Conservation (phyloP, 2,329 filamentous ascomycete species). For the Xylaria sp. region DNA sequence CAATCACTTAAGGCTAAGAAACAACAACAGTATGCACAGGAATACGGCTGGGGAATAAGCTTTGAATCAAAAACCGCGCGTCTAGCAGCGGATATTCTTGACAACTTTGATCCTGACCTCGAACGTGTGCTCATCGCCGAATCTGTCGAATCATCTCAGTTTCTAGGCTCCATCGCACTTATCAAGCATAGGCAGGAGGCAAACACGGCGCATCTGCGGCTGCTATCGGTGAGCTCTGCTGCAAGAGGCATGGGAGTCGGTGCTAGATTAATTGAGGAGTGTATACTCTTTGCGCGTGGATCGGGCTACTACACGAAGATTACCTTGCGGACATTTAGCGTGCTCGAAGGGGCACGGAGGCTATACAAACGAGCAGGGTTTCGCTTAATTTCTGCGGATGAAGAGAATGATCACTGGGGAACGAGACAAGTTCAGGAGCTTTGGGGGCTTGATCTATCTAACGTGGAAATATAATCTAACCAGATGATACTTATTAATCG, state of each 20-base stretch:
- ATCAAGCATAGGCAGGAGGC: slow-evolving; percentile 25
- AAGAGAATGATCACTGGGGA: slow-evolving; percentile 27
- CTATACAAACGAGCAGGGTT: slow-evolving; percentile 31
- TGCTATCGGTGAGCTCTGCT: slow-evolving; percentile 21
- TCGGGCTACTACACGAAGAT: slow-evolving; percentile 29
- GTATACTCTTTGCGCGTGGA: slow-evolving; percentile 26
- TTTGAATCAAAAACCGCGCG: slow-evolving; percentile 26
- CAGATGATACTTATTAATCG: not conserved
- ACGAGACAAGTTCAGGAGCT: slow-evolving; percentile 10
- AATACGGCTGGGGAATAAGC: slow-evolving; percentile 23
- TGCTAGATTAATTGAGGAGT: slow-evolving; percentile 8
- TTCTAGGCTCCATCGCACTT: slow-evolving; percentile 27
- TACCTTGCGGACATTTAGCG: slow-evolving; percentile 26
- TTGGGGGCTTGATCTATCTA: slow-evolving; percentile 25
- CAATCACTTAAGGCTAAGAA: not conserved
- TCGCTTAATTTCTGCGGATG: not conserved
- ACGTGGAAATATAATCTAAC: not conserved
- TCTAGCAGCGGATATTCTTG: slow-evolving; percentile 19
- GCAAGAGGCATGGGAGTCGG: slow-evolving; percentile 30
- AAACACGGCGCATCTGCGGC: slow-evolving; percentile 22
- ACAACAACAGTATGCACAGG: slow-evolving; percentile 11
- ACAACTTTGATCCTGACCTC: slow-evolving; percentile 22
- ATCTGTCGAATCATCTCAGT: slow-evolving; percentile 6
- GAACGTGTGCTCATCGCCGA: slow-evolving; percentile 29
- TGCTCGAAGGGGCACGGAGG: slow-evolving; percentile 28